phyloP scores from a whole-genome alignment of 2,329 filamentous ascomycete genomes.

The Talaromyces funiculosus region DNA sequence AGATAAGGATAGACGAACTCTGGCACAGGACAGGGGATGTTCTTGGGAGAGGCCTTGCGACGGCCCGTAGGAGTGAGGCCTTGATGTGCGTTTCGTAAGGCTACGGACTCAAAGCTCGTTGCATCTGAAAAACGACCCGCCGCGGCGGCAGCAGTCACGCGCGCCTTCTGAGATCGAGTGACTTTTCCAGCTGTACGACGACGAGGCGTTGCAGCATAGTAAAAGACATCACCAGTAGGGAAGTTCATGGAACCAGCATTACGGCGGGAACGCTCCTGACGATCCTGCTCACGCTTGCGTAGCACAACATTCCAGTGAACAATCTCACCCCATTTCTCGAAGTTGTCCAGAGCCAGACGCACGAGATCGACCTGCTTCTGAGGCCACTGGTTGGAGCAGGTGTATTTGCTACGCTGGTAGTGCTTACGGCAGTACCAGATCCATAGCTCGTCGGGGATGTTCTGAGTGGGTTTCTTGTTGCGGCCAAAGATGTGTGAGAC shows the following conservation, averaged over 20 bases:
- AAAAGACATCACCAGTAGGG: not conserved
- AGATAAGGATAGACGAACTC: constrained; percentile 24
- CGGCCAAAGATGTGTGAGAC: constrained; percentile 78
- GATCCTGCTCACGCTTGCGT: constrained; percentile 53
- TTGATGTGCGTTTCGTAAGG: not conserved
- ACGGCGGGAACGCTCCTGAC: not conserved
- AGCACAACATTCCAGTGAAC: constrained; percentile 57
- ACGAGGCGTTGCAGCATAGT: not conserved
- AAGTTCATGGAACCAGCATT: not conserved
- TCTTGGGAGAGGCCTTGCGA: constrained; percentile 17
- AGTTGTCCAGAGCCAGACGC: constrained; percentile 54
- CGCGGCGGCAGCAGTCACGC: not conserved
- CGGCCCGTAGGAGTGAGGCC: constrained; percentile 6
- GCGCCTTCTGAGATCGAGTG: not conserved
- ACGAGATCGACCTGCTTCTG: constrained; percentile 60
- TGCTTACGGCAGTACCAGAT: constrained; percentile 74
- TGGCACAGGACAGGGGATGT: constrained; percentile 29
- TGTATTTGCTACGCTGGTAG: constrained; percentile 70
- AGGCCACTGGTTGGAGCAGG: constrained; percentile 51
- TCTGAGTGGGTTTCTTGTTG: constrained; percentile 70
- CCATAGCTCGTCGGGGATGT: constrained; percentile 66
- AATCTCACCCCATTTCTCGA: constrained; percentile 59
- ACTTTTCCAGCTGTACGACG: not conserved
- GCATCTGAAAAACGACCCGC: not conserved
- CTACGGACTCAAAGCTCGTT: not conserved